Evolutionary conservation across 352 stramenopile genomes (phyloP).

Genomic region (Blastocystis hominis): DNA sequence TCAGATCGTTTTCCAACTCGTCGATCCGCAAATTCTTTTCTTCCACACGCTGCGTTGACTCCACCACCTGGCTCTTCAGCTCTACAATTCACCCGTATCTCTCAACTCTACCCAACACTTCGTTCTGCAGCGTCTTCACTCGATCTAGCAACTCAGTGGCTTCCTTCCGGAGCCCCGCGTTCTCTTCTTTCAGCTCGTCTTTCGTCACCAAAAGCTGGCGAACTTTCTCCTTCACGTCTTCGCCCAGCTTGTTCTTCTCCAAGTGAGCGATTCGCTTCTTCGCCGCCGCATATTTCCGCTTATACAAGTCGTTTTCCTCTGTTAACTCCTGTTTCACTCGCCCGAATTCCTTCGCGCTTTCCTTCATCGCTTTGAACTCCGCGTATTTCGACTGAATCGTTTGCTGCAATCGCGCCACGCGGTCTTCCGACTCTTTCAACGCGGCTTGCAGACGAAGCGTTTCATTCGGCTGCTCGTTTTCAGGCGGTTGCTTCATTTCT

Average conservation of each 20-base stretch:
- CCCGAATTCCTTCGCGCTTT: not conserved
- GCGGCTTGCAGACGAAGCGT: not conserved
- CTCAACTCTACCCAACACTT: not conserved
- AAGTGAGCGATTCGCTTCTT: slow-evolving; percentile 4
- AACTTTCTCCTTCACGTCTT: not conserved
- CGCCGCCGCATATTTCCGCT: not conserved
- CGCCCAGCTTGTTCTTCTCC: slow-evolving; percentile 28
- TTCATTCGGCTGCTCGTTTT: not conserved
- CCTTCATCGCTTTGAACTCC: slow-evolving; percentile 45
- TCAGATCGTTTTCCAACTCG: slow-evolving; percentile 16
- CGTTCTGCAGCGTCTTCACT: not conserved
- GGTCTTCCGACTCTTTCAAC: slow-evolving; percentile 21
- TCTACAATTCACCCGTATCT: not conserved
- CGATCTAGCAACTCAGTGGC: not conserved
- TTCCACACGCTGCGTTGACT: not conserved
- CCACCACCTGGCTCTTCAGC: not conserved
- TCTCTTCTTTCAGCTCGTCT: slow-evolving; percentile 8
- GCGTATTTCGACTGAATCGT: slow-evolving; percentile 50
- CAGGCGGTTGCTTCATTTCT: not conserved
- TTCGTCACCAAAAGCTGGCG: not conserved
- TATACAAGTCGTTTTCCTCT: not conserved
- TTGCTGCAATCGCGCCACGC: not conserved
- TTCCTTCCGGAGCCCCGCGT: not conserved
- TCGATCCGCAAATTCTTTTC: slow-evolving; percentile 35
- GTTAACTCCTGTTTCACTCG: not conserved